These are phyloP conservation scores for Daedaleopsis sinensis DNA, from an alignment of 768 basidiomycete species.

Conservation along the genomic window DNA sequence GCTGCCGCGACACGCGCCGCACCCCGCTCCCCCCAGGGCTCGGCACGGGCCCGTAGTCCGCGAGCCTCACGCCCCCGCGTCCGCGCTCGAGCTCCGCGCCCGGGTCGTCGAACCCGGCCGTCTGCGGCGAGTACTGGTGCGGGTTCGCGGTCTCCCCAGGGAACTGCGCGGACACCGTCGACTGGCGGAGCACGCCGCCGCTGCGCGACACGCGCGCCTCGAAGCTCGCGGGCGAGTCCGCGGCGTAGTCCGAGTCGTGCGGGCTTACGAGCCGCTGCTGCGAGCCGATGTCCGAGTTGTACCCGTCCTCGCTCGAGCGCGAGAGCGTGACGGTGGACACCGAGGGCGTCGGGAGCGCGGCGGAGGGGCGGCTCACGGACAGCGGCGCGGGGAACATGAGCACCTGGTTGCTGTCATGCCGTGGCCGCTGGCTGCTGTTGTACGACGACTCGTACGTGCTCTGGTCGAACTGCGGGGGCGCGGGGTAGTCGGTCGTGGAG, in stretches of 20 bases:
- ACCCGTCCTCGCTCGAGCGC: constrained; percentile 48
- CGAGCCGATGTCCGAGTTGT: constrained; percentile 41
- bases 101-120: constrained; percentile 34
- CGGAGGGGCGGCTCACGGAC: constrained; percentile 58
- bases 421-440: constrained; percentile 46
- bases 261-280: constrained; percentile 47
- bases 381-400: constrained; percentile 79
- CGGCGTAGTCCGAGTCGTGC: constrained; percentile 26
- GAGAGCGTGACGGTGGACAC: constrained; percentile 45
- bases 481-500: constrained; percentile 72
- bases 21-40: constrained; percentile 79
- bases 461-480: constrained; percentile 54
- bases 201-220: constrained; percentile 45
- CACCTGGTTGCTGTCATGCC: constrained; percentile 71
- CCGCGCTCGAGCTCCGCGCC: constrained; percentile 37
- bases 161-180: constrained; percentile 40
- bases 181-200: constrained; percentile 43
- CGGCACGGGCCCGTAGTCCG: constrained; percentile 84
- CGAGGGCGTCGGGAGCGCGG: constrained; percentile 34
- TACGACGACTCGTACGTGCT: constrained; percentile 65
- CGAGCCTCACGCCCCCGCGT: constrained; percentile 71
- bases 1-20: constrained; percentile 71
- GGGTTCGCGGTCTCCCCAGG: constrained; percentile 56
- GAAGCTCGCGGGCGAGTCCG: constrained; percentile 29
- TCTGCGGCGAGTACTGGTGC: constrained; percentile 53